Conservation (phyloP, 1,284 basidiomycete genomes). For the Lignosus rhinocerotis region DNA sequence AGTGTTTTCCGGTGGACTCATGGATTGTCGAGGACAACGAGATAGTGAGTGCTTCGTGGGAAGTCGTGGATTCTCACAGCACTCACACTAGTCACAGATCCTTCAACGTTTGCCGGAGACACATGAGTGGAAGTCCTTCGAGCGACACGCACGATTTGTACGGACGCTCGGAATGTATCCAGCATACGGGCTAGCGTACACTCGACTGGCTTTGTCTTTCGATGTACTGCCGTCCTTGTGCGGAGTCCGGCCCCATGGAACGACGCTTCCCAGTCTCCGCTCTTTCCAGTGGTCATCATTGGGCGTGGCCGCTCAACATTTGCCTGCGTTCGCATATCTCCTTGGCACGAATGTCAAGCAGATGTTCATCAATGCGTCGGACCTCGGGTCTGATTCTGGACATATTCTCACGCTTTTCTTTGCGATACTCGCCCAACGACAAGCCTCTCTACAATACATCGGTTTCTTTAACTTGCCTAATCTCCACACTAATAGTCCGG, state of each 20-base stretch:
- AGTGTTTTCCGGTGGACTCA: background rate
- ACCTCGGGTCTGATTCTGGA: background rate
- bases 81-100: background rate
- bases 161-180: background rate
- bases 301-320: background rate
- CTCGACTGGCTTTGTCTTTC: background rate
- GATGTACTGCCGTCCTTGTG: background rate
- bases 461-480: background rate
- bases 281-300: background rate
- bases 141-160: background rate
- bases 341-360: background rate
- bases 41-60: background rate
- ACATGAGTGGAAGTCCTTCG: background rate
- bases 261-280: background rate
- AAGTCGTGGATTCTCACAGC: background rate
- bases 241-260: background rate
- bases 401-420: background rate
- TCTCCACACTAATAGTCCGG: background rate
- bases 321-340: background rate
- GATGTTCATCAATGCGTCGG: background rate
- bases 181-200: background rate
- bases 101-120: background rate
- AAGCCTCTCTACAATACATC: background rate
- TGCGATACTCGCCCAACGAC: background rate
- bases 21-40: background rate